Evolutionary conservation across 2,329 filamentous ascomycete genomes (phyloP), one percentile per base, ranked within the genome.

Genomic region (Coniochaeta sp.): DNA sequence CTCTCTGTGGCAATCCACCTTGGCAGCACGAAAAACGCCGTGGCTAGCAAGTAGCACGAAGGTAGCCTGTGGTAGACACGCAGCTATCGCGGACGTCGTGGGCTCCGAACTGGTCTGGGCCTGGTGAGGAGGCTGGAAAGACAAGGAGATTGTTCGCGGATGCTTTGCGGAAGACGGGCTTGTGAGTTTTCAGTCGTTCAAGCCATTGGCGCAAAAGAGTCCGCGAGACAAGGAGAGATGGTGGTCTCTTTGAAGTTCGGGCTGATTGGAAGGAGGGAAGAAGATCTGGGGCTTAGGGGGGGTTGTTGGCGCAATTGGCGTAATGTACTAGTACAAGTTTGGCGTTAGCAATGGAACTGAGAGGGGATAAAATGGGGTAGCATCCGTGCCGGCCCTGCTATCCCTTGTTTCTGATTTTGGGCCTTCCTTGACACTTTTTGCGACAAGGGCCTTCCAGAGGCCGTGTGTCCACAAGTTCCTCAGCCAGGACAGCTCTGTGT

Each of bases 381-480:
- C 26, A 49, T 49, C 47, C 47, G 47, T 49, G 28, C 47, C 47
- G 45, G 45, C 26, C 38, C 26, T 47, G 31, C 47, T 18, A 35
- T 49, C 47, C 47, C 47, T 49, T 49, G 47, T 49, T 49, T 49
- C 47, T 49, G 47, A 49, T 47, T 47, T 31, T 47, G 45, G 45
- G n/a, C 38, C 38, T 42, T 42, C 20, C 38, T 42, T 42, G 38
- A 42, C 38, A 42, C 38, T 26, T 42, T 22, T 42, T n/a, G n/a
- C n/a, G 38, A 42, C 38, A 42, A 24, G 38, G 38, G 38, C 9
- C 6, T 42, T 26, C 20, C 26, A 12, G n/a, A 26, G 38, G 20
- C 38, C 18, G 20, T 22, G n/a, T 38, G 7, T 22, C 33, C 22
- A 20, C 22, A 20, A 22, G 14, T 16, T 7, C n/a, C 32, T 35